Conservation (phyloP, 2,329 filamentous ascomycete genomes). For the Xylaria digitata region DNA sequence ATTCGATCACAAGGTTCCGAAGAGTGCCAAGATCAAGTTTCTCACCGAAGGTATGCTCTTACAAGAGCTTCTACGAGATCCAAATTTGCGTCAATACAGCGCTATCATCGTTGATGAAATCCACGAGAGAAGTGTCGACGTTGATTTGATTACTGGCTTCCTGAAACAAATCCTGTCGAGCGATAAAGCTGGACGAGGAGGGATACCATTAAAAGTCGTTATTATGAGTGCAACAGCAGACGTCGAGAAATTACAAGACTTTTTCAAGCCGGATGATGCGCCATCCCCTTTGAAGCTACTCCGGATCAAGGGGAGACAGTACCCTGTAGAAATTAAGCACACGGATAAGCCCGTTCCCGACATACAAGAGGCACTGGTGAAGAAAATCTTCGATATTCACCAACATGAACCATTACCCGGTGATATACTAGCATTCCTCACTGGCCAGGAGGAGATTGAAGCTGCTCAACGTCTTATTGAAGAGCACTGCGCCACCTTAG, state of each 20-base stretch:
- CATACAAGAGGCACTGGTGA: slow-evolving; percentile 82
- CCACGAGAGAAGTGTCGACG: slow-evolving; percentile 94
- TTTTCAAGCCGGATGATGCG: slow-evolving; percentile 65
- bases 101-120: slow-evolving; percentile 95
- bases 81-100: slow-evolving; percentile 84
- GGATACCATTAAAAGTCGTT: slow-evolving; percentile 83
- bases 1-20: slow-evolving; percentile 88
- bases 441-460: slow-evolving; percentile 93
- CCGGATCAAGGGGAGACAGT: slow-evolving; percentile 87
- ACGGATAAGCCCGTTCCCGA: slow-evolving; percentile 80
- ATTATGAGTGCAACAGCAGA: slow-evolving; percentile 98
- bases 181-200: slow-evolving; percentile 72
- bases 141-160: slow-evolving; percentile 91
- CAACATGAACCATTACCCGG: slow-evolving; percentile 90
- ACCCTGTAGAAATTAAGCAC: slow-evolving; percentile 82
- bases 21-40: slow-evolving; percentile 88
- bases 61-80: slow-evolving; percentile 91
- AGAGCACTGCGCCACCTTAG: slow-evolving; percentile 78
- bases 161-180: slow-evolving; percentile 78
- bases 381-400: slow-evolving; percentile 87
- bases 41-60: slow-evolving; percentile 96
- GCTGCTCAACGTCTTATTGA: slow-evolving; percentile 82
- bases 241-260: slow-evolving; percentile 79
- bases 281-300: slow-evolving; percentile 55
- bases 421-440: slow-evolving; percentile 91